Base-by-base conservation (phyloP, 371 early-diverging fungal genomes). In the Nematocida sp. region DNA sequence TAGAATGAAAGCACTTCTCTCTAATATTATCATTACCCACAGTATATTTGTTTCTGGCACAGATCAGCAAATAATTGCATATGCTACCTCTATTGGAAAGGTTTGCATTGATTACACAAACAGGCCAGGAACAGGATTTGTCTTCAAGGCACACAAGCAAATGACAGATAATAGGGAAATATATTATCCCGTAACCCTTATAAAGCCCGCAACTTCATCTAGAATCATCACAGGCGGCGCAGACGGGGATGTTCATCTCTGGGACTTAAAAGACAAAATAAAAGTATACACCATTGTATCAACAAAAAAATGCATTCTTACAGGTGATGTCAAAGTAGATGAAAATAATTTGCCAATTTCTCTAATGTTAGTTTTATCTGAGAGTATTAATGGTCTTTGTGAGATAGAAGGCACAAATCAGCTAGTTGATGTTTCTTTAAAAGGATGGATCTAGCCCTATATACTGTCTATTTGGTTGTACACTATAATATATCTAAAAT, bases 61-160 rank as follows among this genome's bases (percentile, higher is more conserved):
- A 15, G 23, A 23, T 1, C 39, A 42, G 45, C 23, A 52, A 0
- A 54, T 9, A n/a, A 39, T 78, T 18, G 57, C 45, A n/a, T 78
- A 62, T 42, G 40, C 47, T 20, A 78, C 80, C 4, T n/a, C 54
- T 4, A 23, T 60, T 15, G 80, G 80, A 13, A 78, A 78, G 55
- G 80, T 78, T 20, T 45, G 50, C 45, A 50, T 78, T 6, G 60
- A 60, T 18, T 67, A 78, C 46, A n/a, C 58, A 15, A 33, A 58
- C 23, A 57, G 40, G 11, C n/a, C 47, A 39, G 40, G 76, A 57
- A 47, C 60, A 1, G 62, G 62, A 33, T 78, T 55, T 58, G 46
- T 71, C 6, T 78, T 78, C 45, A 78, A 78, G 44, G 80, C 80
- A 11, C 80, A 78, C 52, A 57, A 52, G 40, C 74, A 69, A 71